Evolutionary conservation across 495 filamentous ascomycete species (phyloP).

Genomic region (Aspergillus asperescens): DNA sequence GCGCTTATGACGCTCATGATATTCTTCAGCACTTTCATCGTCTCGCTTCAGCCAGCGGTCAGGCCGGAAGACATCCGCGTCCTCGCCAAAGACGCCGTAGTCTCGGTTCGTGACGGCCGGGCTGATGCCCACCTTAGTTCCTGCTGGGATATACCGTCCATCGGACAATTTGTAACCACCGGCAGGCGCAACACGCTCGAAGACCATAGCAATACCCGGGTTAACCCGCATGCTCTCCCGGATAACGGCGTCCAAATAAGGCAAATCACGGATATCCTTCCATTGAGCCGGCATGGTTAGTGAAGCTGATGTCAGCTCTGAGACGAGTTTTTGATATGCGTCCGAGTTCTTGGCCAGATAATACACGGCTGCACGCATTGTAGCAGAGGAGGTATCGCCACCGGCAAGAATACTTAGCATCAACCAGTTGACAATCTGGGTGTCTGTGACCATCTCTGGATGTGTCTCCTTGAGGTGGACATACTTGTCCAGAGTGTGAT

Average conservation of each 20-base stretch:
- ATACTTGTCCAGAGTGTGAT: constrained; percentile 28
- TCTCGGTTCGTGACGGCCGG: constrained; percentile 51
- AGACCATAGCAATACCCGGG: constrained; percentile 50
- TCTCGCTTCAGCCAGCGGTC: constrained; percentile 57
- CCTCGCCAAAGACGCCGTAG: constrained; percentile 53
- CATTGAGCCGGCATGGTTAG: constrained; percentile 29
- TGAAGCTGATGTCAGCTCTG: constrained; percentile 20
- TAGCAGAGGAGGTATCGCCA: constrained; percentile 36
- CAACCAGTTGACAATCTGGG: constrained; percentile 31
- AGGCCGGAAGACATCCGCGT: constrained; percentile 57
- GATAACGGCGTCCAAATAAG: constrained; percentile 56
- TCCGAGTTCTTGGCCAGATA: constrained; percentile 31
- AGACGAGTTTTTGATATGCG: constrained; percentile 28
- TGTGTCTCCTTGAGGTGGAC: constrained; percentile 28
- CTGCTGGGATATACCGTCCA: constrained; percentile 45
- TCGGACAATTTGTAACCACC: constrained; percentile 49
- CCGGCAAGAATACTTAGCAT: constrained; percentile 41
- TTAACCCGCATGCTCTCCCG: constrained; percentile 57
- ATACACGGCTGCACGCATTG: constrained; percentile 38
- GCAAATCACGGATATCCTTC: constrained; percentile 41
- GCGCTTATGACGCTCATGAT: constrained; percentile 38
- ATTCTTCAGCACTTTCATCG: constrained; percentile 40
- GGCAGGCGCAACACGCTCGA: constrained; percentile 45
- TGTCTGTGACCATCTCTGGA: constrained; percentile 27
- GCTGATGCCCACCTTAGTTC: constrained; percentile 45